Conservation (phyloP, 2,329 filamentous ascomycete genomes). For the Lithohypha guttulata region DNA sequence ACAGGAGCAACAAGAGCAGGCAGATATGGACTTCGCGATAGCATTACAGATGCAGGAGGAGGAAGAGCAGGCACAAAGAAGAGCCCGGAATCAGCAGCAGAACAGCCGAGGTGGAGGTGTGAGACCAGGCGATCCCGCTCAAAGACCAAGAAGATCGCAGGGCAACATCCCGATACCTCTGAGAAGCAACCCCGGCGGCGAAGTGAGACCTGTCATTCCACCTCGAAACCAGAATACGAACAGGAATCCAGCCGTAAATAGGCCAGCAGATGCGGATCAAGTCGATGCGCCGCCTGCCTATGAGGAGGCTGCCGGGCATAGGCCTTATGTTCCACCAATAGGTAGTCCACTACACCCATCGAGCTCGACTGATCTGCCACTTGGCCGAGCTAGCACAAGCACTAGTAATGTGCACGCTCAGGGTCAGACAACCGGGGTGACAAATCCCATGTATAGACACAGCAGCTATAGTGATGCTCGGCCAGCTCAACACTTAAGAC, state of each 20-base stretch:
- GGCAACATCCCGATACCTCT: slow-evolving; percentile 11
- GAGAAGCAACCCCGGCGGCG: slow-evolving; percentile 17
- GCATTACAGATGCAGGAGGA: slow-evolving; percentile 91
- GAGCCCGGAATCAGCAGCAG: slow-evolving; percentile 16
- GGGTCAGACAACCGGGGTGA: slow-evolving; percentile 4
- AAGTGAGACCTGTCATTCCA: slow-evolving; percentile 36
- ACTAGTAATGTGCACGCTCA: slow-evolving; percentile 6
- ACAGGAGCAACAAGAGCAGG: slow-evolving; percentile 59
- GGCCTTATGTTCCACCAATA: slow-evolving; percentile 44
- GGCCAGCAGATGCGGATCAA: slow-evolving; percentile 27
- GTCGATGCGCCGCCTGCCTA: slow-evolving; percentile 53
- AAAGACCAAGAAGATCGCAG: slow-evolving; percentile 3
- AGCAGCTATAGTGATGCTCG: not conserved
- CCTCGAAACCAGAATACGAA: slow-evolving; percentile 27
- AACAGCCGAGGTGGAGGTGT: not conserved
- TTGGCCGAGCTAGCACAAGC: slow-evolving; percentile 13
- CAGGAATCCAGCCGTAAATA: slow-evolving; percentile 15
- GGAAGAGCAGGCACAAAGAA: slow-evolving; percentile 48
- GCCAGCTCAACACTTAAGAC: not conserved
- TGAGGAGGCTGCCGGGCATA: slow-evolving; percentile 50
- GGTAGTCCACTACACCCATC: slow-evolving; percentile 34
- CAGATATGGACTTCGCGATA: slow-evolving; percentile 60
- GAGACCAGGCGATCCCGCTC: not conserved
- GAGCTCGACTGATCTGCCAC: slow-evolving; percentile 8
- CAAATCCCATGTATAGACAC: no score